Base-by-base conservation (phyloP, 2,329 filamentous ascomycete species). In the Cladosporium cucumerinum region DNA sequence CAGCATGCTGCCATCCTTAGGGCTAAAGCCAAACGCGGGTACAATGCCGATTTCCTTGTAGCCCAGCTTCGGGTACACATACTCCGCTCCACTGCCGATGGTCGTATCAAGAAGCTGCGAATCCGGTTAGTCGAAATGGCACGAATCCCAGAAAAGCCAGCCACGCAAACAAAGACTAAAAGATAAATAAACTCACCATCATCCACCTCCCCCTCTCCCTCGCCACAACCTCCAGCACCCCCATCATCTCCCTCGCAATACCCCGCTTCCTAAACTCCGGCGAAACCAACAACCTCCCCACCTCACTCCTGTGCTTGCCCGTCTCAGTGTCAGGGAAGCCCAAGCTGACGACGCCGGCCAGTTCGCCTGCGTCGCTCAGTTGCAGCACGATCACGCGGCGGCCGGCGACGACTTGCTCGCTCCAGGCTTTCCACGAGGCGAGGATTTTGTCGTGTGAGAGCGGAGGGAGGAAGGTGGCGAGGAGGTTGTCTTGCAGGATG, bases 381-480 rank as follows among this genome's bases (percentile, higher is more conserved):
- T 73, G 71, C 12, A 74, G 51, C 62, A 85, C 76, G 65, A 89
- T 87, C 67, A 83, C 73, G 14, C 85, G 78, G 16, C 73, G 76
- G 26, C 80, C 82, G 18, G 74, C 72, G 18, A 71, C 73, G 32
- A 82, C 79, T 71, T 86, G 82, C 25, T 79, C 76, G 61, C 84
- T 81, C 26, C 81, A 77, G 25, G 80, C 78, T 70, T 82, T 82
- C 86, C 86, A 89, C 80, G 82, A 88, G 10, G 77, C 69, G 32
- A 85, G 76, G 46, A 89, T 82, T 71, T 85, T 85, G 43, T 82
- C 78, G 71, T 85, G 79, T 57, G 81, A 81, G 36, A 88, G 76
- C 0, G 86, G 86, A n/a, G 85, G 84, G 16, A 86, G 78, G 72
- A 88, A 89, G 5, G 81, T 84, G 28, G 84, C 84, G 39, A 86